Percentiles rank a stretch among this genome's conserved stretches.
These are phyloP conservation scores for Solanum rostratum DNA, from an alignment of 257 asterid genomes.

Conservation along the genomic window DNA sequence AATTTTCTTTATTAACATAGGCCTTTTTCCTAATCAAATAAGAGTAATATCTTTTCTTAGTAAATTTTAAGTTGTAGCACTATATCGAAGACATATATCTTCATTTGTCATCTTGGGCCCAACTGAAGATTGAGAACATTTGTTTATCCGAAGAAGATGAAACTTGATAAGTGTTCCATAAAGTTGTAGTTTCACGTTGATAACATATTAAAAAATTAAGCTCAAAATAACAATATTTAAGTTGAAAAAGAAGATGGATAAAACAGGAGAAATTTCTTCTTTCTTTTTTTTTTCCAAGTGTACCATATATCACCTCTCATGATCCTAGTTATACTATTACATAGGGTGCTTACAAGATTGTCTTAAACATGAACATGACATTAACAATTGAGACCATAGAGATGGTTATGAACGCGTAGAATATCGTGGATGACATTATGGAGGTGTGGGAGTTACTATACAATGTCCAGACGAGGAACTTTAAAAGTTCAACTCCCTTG, in stretches of 20 bases:
- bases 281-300: background rate
- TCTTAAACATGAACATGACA: background rate
- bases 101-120: background rate
- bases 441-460: background rate
- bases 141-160: background rate
- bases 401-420: background rate
- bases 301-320: background rate
- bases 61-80: background rate
- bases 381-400: background rate
- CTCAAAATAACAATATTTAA: background rate
- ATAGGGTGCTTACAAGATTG: background rate
- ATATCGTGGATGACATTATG: background rate
- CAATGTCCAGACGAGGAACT: background rate
- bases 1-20: background rate
- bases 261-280: background rate
- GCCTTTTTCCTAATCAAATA: background rate
- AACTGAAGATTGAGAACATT: background rate
- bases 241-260: background rate
- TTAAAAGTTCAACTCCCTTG: background rate
- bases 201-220: background rate
- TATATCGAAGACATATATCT: background rate
- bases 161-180: background rate
- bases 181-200: background rate
- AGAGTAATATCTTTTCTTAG: background rate
- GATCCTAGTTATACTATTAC: background rate